Base-by-base conservation (phyloP, 1,139 yeast genomes). In the Hansenula sp. region DNA sequence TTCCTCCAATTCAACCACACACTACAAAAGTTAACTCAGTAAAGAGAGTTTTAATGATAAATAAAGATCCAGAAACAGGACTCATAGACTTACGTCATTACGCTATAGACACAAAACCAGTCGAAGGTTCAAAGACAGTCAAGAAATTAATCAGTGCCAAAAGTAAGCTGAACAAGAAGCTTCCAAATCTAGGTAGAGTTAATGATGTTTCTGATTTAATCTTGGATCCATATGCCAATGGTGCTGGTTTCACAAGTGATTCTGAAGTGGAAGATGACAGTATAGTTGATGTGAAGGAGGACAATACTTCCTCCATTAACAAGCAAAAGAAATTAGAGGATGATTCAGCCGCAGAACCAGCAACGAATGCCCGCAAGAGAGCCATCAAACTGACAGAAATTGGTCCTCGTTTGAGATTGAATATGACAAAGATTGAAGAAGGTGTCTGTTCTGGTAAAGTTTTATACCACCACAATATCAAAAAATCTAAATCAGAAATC, bases 221-320 rank as follows among this genome's bases (percentile, higher is more conserved):
- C 40, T 73, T 89, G 44, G 96, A 90, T 57, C 92, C 94, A 3
- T 83, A 83, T 55, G 78, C 87, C 16, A 80, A 80, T 36, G 88
- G 83, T 30, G 79, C 77, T 9, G 87, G 83, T 0, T 78, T 83
- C 58, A 87, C 97, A 3, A 82, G 94, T 34, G 98, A 92, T 56
- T 84, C 95, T 13, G 98, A 92, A 65, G 80, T 89, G 32, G 98
- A 92, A 56, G 96, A 88, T 46, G 80, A 88, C 51, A 86, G 89
- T n/a, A 73, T 86, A 44, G 96, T 89, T 24, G 90, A 82, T 51
- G 76, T 88, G 24, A 71, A 77, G 46, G 75, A 73, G 25, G 69
- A 67, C 8, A 37, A 38, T 3, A 37, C 40, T 6, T 36, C 40
- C 21, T 30, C 34, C 4, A 20, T 43, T 8, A 38, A 26, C 27